phyloP scores from a whole-genome alignment of 352 stramenopile genomes.

The Phytophthora pistaciae region DNA sequence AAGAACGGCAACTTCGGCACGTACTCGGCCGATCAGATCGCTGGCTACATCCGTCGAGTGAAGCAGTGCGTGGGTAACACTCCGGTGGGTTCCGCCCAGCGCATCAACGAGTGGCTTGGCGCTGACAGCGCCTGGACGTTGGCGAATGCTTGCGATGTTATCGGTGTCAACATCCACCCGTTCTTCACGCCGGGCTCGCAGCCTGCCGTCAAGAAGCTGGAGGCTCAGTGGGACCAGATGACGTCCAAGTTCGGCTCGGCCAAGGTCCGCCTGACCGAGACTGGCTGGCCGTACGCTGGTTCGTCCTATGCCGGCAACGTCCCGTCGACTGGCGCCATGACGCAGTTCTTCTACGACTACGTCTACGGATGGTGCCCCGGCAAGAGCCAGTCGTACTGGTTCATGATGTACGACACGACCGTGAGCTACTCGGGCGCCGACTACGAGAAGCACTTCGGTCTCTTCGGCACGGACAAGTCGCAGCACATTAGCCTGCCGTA shows the following conservation, averaged over 20 bases:
- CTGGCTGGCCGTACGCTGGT: constrained; percentile 61
- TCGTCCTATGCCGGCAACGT: constrained; percentile 39
- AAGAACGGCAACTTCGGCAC: constrained; percentile 49
- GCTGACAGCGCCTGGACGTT: constrained; percentile 39
- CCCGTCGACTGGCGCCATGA: constrained; percentile 45
- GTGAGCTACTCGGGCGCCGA: constrained; percentile 49
- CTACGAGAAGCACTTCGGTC: constrained; percentile 69
- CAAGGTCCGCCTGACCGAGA: constrained; percentile 61
- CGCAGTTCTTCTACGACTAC: constrained; percentile 57
- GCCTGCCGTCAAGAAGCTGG: constrained; percentile 53
- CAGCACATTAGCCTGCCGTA: constrained; percentile 49
- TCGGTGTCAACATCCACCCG: constrained; percentile 46
- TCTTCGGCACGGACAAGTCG: constrained; percentile 52
- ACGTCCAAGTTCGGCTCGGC: constrained; percentile 39
- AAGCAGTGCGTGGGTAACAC: constrained; percentile 57
- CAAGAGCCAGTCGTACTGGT: constrained; percentile 52
- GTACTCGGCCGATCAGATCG: constrained; percentile 43
- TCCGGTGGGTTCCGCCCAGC: constrained; percentile 69
- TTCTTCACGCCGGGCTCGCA: constrained; percentile 58
- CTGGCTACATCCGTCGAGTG: constrained; percentile 56
- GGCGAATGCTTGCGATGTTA: constrained; percentile 41
- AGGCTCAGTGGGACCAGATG: constrained; percentile 58
- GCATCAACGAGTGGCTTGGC: constrained; percentile 67
- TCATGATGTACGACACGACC: constrained; percentile 72
- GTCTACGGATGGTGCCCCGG: constrained; percentile 33